phyloP scores from a whole-genome alignment of 805 yeast species.

The Saccharomycopsis fermentans region DNA sequence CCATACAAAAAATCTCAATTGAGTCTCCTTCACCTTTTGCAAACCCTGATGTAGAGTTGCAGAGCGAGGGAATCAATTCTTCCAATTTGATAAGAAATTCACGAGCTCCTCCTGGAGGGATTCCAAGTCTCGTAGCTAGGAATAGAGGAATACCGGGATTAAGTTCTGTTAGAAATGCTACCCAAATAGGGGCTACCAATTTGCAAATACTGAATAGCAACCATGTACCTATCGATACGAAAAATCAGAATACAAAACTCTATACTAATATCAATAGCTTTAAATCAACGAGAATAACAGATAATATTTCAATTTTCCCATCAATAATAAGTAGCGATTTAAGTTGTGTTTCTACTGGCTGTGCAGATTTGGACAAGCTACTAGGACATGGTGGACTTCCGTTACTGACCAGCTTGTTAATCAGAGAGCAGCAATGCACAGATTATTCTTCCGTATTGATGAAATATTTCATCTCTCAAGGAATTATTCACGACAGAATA shows the following conservation, averaged over 20 bases:
- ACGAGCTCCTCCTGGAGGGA: neutral
- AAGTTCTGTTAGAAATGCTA: neutral
- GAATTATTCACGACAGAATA: slow-evolving; percentile 53
- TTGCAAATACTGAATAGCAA: neutral
- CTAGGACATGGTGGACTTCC: slow-evolving; percentile 83
- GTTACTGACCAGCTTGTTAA: slow-evolving; percentile 53
- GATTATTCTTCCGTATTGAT: slow-evolving; percentile 69
- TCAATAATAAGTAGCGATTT: slow-evolving; percentile 67
- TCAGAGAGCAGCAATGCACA: slow-evolving; percentile 82
- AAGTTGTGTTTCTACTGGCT: slow-evolving; percentile 66
- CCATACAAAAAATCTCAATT: neutral
- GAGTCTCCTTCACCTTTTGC: neutral
- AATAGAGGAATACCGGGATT: neutral
- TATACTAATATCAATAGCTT: neutral
- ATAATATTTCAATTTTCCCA: slow-evolving; percentile 60
- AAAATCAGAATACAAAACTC: neutral
- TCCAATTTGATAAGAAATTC: neutral
- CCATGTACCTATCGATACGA: neutral
- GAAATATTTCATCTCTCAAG: slow-evolving; percentile 68
- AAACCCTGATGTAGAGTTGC: neutral
- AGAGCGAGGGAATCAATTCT: neutral
- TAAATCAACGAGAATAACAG: neutral
- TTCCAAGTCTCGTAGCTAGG: neutral
- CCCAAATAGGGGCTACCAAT: neutral
- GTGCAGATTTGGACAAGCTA: slow-evolving; percentile 61